Percentiles rank a stretch among this genome's conserved stretches.
Conservation (phyloP, 306 rosid species). For the Herpetospermum pedunculosum region DNA sequence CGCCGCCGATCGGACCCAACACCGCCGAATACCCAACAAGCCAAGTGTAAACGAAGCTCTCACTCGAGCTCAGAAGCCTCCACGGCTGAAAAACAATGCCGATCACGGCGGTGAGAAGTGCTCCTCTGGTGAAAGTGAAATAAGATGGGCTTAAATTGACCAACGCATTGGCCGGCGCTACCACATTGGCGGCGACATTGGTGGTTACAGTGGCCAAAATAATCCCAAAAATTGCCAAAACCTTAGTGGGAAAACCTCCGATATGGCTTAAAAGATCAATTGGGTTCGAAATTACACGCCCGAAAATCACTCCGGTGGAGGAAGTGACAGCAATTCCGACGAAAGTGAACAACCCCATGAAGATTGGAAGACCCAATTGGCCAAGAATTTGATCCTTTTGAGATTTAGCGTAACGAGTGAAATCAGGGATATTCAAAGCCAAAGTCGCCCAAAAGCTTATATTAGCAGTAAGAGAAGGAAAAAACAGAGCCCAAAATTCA, state of each 20-base stretch:
- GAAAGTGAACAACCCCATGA: slow-evolving; percentile 81
- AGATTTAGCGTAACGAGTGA: slow-evolving; percentile 59
- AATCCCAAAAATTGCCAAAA: slow-evolving; percentile 62
- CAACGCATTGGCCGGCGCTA: slow-evolving; percentile 87
- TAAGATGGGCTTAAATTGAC: slow-evolving; percentile 59
- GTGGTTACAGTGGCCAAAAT: slow-evolving; percentile 73
- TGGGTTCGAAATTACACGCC: slow-evolving; percentile 62
- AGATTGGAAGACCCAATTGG: slow-evolving; percentile 72
- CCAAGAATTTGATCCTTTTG: slow-evolving; percentile 74
- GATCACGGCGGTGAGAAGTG: slow-evolving; percentile 53
- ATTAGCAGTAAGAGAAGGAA: slow-evolving; percentile 80
- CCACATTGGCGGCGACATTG: slow-evolving; percentile 86
- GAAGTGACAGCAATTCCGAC: slow-evolving; percentile 84
- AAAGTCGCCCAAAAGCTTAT: slow-evolving; percentile 84
- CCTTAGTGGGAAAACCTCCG: slow-evolving; percentile 57
- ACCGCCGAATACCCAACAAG: slow-evolving; percentile 81
- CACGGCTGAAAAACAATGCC: slow-evolving; percentile 88
- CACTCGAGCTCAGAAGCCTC: slow-evolving; percentile 83
- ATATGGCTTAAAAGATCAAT: slow-evolving; percentile 59
- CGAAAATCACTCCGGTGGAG: slow-evolving; percentile 66
- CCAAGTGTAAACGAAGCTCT: slow-evolving; percentile 89
- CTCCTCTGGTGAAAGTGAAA: slow-evolving; percentile 69
- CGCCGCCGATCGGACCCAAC: slow-evolving; percentile 78
- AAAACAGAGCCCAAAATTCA: slow-evolving; percentile 62
- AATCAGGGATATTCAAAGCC: slow-evolving; percentile 85